Conservation (phyloP, 371 early-diverging fungal genomes). For the Mortierella polycephala region DNA sequence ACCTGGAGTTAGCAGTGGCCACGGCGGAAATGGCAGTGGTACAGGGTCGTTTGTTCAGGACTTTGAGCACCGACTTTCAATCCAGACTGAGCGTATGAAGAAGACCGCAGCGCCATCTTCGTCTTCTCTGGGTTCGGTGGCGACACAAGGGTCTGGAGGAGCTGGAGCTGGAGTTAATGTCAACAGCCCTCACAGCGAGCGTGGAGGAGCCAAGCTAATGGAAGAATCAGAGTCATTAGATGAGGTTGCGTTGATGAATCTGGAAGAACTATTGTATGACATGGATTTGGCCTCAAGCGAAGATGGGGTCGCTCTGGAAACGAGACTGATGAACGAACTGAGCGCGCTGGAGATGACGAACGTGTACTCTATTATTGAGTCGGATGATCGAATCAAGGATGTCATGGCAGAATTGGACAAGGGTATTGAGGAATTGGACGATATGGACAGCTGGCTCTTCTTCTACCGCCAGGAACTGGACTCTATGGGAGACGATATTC, state of each 20-base stretch:
- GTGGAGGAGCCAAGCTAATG: constrained; percentile 52
- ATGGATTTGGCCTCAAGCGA: constrained; percentile 77
- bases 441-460: constrained; percentile 86
- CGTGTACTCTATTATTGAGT: constrained; percentile 92
- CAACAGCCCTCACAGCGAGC: constrained; percentile 35
- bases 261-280: constrained; percentile 69
- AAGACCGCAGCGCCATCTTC: constrained; percentile 20
- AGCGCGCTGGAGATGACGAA: constrained; percentile 80
- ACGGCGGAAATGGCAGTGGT: constrained; percentile 10
- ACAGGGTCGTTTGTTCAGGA: constrained; percentile 50
- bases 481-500: constrained; percentile 95
- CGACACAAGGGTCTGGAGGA: constrained; percentile 8
- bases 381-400: constrained; percentile 85
- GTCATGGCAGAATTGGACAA: constrained; percentile 85
- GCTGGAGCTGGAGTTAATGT: constrained; percentile 13
- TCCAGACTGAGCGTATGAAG: constrained; percentile 51
- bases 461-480: constrained; percentile 90
- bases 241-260: constrained; percentile 62
- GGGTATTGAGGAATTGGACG: constrained; percentile 81
- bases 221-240: constrained; percentile 60
- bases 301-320: constrained; percentile 76
- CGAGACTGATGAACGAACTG: constrained; percentile 68
- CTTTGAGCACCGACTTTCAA: constrained; percentile 45
- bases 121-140: constrained; percentile 13
- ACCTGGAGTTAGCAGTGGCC: constrained; percentile 11